Base-by-base conservation (phyloP, 108 stramenopile genomes). In the Epipyxis sp. region DNA sequence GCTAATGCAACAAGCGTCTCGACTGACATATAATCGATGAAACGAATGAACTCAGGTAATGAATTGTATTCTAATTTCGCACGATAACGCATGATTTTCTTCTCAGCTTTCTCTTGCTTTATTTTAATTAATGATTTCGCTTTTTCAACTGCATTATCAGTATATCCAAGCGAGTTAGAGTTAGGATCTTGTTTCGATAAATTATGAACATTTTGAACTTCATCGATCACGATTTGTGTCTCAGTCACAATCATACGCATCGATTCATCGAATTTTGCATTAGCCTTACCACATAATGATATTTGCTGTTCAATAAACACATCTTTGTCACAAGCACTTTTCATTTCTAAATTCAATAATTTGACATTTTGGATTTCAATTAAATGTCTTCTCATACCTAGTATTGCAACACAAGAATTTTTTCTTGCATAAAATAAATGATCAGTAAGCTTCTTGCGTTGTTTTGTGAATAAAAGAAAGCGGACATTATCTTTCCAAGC, bases 1-100 rank as follows among this genome's bases (percentile, higher is more conserved):
- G 83, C 81, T 54, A 87, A 61, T 30, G 44, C 59, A 1, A 83
- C 80, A 13, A 90, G 69, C 40, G 84, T 77, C 81, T 89, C 89
- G 41, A 89, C 88, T 3, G 59, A 42, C 37, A 89, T 62, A 77
- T 86, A 86, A 85, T 90, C 89, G 13, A 81, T 85, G 0, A 82
- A 44, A 13, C 89, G 85, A 43, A 90, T 85, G 40, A 90, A 89
- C 3, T 84, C 87, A 1, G 83, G 76, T 0, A 90, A 80, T 77
- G 86, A 84, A 13, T 34, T 34, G 10, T 46, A 50, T 45, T 87
- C 85, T 40, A 80, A 58, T 67, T 40, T 69, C 2, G 87, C 87
- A 10, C 80, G 35, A 10, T 44, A 59, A n/a, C 78, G 69, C 41
- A 58, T 62, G n/a, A 72, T 54, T 13, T 54, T 40, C 59, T 80